A percentile compares a stretch with the other conserved stretches of the same genome.
phyloP scores from a whole-genome alignment of 306 rosid genomes.

The Calophaca sinica region DNA sequence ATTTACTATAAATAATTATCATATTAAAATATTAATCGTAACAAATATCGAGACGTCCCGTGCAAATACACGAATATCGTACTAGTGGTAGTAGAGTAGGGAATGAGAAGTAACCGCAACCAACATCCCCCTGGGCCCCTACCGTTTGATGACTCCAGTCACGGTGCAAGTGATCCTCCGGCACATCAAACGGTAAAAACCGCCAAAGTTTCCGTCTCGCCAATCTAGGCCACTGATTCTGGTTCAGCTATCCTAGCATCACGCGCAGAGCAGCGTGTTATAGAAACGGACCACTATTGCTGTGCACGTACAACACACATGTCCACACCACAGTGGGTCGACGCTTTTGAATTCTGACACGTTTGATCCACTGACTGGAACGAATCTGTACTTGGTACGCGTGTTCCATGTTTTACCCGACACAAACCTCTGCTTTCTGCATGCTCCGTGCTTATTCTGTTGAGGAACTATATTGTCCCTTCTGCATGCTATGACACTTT shows the following conservation, averaged over 20 bases:
- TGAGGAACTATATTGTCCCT: not conserved
- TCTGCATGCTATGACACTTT: too few relatives aligned
- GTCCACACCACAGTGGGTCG: not conserved
- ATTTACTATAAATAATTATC: too few relatives aligned
- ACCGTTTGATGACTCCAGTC: conserved; percentile 29
- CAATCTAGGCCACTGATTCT: conserved; percentile 28
- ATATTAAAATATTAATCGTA: too few relatives aligned
- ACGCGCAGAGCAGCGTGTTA: conserved; percentile 23
- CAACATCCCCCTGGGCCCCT: too few relatives aligned
- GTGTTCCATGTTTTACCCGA: conserved; percentile 39
- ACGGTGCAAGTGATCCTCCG: not conserved
- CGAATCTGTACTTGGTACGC: conserved; percentile 46
- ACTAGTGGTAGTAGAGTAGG: too few relatives aligned
- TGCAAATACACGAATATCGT: too few relatives aligned
- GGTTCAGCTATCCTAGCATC: not conserved
- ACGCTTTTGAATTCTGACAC: not conserved
- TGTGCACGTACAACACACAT: not conserved
- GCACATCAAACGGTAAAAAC: conserved; percentile 45
- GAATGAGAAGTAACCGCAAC: too few relatives aligned
- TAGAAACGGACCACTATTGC: not conserved
- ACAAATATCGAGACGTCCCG: too few relatives aligned
- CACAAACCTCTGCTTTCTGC: conserved; percentile 30
- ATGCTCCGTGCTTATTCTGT: conserved; percentile 7
- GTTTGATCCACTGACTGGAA: conserved; percentile 11
- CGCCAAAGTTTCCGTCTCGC: conserved; percentile 35